Evolutionary conservation across 192 early-diverging fungal species (phyloP).

Genomic region (Coemansia sp.): DNA sequence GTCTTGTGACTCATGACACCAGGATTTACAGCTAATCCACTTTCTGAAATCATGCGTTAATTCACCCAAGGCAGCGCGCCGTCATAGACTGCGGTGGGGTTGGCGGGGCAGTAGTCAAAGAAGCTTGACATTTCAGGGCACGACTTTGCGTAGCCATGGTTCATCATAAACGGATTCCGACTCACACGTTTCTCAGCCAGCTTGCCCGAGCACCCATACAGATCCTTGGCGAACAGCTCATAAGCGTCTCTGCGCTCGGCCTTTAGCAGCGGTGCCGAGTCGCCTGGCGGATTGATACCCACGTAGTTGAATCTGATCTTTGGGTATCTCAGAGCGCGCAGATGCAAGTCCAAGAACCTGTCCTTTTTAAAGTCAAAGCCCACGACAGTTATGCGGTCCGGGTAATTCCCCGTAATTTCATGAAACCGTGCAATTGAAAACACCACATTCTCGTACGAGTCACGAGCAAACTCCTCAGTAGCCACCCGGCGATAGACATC

Average conservation of each 20-base stretch:
- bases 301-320: conserved; percentile 55
- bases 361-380: conserved; percentile 52
- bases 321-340: conserved; percentile 50
- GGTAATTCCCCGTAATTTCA: conserved; percentile 56
- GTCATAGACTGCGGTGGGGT: conserved; percentile 37
- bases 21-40: background rate
- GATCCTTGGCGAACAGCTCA: conserved; percentile 43
- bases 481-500: conserved; percentile 46
- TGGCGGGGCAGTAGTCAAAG: conserved; percentile 43
- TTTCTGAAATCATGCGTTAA: conserved; percentile 7
- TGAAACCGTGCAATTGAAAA: conserved; percentile 58
- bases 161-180: conserved; percentile 43
- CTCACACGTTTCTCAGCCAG: conserved; percentile 36
- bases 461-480: conserved; percentile 59
- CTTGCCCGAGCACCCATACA: conserved; percentile 41
- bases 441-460: conserved; percentile 60
- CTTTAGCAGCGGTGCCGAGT: conserved; percentile 13
- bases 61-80: conserved; percentile 51
- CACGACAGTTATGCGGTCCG: conserved; percentile 49
- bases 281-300: conserved; percentile 49
- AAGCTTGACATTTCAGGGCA: conserved; percentile 51
- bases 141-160: conserved; percentile 43
- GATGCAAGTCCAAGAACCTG: conserved; percentile 52
- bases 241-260: conserved; percentile 39
- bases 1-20: background rate